phyloP scores from a whole-genome alignment of 371 early-diverging fungal species.

The Mucor circinelloides region DNA sequence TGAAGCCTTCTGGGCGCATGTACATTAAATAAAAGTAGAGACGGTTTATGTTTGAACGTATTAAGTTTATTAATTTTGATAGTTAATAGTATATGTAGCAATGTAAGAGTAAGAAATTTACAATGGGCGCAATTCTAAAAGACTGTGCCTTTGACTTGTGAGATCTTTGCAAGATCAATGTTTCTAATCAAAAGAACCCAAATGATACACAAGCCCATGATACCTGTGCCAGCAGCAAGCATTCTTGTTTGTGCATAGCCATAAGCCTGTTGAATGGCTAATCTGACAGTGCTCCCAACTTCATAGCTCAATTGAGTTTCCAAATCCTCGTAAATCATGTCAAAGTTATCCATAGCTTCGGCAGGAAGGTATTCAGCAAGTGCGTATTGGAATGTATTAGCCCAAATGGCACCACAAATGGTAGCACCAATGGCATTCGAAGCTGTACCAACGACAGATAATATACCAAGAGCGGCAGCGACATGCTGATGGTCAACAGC shows the following conservation, averaged over 20 bases:
- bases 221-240: constrained; percentile 18
- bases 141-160: constrained; percentile 13
- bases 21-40: no score
- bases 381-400: constrained; percentile 14
- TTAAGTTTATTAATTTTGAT: no score
- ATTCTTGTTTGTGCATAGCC: constrained; percentile 20
- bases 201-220: constrained; percentile 10
- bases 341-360: neutral
- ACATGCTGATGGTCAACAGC: constrained; percentile 17
- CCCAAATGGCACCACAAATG: constrained; percentile 24
- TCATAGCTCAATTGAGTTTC: constrained; percentile 11
- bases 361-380: constrained; percentile 18
- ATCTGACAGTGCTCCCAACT: constrained; percentile 8
- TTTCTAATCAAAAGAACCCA: constrained; percentile 16
- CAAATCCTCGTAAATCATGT: constrained; percentile 14
- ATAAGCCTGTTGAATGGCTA: constrained; percentile 19
- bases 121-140: constrained; percentile 1
- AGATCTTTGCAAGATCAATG: constrained; percentile 12
- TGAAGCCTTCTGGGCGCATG: no score
- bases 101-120: neutral
- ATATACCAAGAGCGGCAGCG: constrained; percentile 13
- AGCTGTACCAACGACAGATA: constrained; percentile 9
- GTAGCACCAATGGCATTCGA: constrained; percentile 17
- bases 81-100: neutral
- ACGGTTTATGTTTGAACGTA: no score